Evolutionary conservation across 805 yeast species (phyloP), one percentile per base, ranked within the genome.

Genomic region (Metschnikowia vanudenii): DNA sequence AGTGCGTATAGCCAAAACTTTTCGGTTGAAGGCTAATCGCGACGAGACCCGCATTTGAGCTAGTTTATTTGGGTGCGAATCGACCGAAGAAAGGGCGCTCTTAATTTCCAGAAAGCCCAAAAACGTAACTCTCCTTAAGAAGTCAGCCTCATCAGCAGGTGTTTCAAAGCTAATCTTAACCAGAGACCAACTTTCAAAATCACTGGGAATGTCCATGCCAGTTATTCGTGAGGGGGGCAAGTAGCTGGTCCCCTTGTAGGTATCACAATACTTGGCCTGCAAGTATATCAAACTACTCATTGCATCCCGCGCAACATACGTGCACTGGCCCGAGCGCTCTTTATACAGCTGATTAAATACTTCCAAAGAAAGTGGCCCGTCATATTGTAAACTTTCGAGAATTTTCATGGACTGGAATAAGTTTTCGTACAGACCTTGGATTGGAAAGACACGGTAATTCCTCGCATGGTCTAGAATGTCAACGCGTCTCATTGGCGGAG

Each of bases 361-460:
- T 37, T 54, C 58, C 5, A 54, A 37, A 3, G 53, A 48, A 16
- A 54, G 50, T 16, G 43, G 50, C 8, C 58, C 58, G 13, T 43
- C 37, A 35, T 48, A 54, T n/a, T 43, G 36, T 9, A 48, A 20
- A 7, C 32, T 26, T n/a, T 36, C 34, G 13, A 53, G 35, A 28
- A 34, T 31, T 37, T 45, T 26, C 36, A 41, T 29, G n/a, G 16
- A 11, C 28, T 34, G 36, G 11, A 33, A 34, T 11, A 39, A 10
- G 36, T 50, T 44, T n/a, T 30, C 29, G 49, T 46, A 54, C 22
- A 16, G 11, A n/a, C 32, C 32, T 29, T 29, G 32, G 14, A 29
- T 7, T 11, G 32, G 32, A n/a, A 12, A 29, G 5, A 29, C 32
- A 4, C 32, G 32, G 12, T 29, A 29, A n/a, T 29, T 29, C 12